Conservation (phyloP, 1,284 basidiomycete species). For the Trametes hirsuta region DNA sequence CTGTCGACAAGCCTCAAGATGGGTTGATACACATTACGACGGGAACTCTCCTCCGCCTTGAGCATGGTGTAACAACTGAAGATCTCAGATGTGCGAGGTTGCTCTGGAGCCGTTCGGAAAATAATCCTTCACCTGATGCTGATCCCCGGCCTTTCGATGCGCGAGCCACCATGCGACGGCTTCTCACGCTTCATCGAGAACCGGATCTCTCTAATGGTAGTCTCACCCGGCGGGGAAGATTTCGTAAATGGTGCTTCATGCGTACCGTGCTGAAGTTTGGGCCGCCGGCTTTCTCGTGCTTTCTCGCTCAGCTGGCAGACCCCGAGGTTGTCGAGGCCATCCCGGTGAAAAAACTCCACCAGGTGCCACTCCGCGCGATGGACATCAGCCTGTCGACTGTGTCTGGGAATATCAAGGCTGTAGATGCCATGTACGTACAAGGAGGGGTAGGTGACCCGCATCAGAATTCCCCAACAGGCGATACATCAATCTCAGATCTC, state of each 20-base stretch:
- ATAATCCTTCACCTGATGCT: constrained; percentile 1
- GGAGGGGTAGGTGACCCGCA: constrained; percentile 30
- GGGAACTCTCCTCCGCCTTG: constrained; percentile 28
- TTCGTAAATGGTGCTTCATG: constrained; percentile 32
- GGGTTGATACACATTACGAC: constrained; percentile 34
- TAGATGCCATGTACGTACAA: constrained; percentile 32
- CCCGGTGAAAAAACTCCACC: constrained; percentile 30
- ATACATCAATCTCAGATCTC: background rate
- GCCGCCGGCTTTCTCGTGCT: constrained; percentile 29
- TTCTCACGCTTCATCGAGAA: constrained; percentile 23
- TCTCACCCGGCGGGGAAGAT: constrained; percentile 28
- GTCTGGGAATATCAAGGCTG: constrained; percentile 28
- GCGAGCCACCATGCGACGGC: background rate
- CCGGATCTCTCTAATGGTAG: background rate
- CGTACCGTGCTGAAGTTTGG: constrained; percentile 30
- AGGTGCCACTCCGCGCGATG: constrained; percentile 32
- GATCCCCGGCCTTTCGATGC: constrained; percentile 1
- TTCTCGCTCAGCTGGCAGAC: constrained; percentile 10
- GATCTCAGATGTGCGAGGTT: constrained; percentile 35
- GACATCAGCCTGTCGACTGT: constrained; percentile 33
- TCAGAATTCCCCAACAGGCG: background rate
- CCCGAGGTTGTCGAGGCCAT: constrained; percentile 36
- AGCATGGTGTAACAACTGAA: constrained; percentile 29
- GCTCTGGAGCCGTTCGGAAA: constrained; percentile 33
- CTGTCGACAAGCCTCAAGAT: constrained; percentile 25